A percentile compares a stretch with the other conserved stretches of the same genome.
These are phyloP conservation scores for Syzygium syzygioides DNA, from an alignment of 441 rosid species.

Conservation along the genomic window DNA sequence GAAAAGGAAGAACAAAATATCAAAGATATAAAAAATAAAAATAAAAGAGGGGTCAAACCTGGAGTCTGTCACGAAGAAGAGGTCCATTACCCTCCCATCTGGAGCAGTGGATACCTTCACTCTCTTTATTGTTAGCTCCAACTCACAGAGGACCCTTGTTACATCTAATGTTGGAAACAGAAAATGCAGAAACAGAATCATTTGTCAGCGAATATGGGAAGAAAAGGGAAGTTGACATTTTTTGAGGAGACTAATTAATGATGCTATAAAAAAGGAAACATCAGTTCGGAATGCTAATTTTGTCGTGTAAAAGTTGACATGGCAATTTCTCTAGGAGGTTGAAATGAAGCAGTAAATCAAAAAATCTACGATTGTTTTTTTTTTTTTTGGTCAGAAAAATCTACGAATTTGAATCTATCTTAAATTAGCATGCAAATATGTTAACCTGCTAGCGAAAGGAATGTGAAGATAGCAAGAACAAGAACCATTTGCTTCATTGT, in stretches of 20 bases:
- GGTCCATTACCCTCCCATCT: conserved; percentile 67
- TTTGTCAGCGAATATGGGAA: background rate
- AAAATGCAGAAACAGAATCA: background rate
- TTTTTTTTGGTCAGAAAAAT: too few species aligned
- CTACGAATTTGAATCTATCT: background rate
- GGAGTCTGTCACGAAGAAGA: conserved; percentile 56
- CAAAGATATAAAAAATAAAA: background rate
- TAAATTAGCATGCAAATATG: background rate
- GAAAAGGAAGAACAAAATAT: too few species aligned
- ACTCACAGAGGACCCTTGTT: conserved; percentile 49
- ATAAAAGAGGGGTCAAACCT: too few species aligned
- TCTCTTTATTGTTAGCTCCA: conserved; percentile 54
- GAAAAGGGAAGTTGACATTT: background rate
- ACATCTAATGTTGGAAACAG: conserved; percentile 28
- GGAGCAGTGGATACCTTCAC: conserved; percentile 67
- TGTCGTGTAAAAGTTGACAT: background rate
- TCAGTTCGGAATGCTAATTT: background rate
- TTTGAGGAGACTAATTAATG: background rate
- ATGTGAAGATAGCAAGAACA: background rate
- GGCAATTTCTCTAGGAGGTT: background rate
- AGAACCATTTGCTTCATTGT: background rate
- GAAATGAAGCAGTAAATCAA: background rate
- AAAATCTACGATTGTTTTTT: too few species aligned
- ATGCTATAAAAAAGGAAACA: background rate
- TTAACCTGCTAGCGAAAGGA: background rate